Evolutionary conservation across 2,329 filamentous ascomycete species (phyloP), one percentile per base, ranked within the genome.

Genomic region (Fusarium udum): DNA sequence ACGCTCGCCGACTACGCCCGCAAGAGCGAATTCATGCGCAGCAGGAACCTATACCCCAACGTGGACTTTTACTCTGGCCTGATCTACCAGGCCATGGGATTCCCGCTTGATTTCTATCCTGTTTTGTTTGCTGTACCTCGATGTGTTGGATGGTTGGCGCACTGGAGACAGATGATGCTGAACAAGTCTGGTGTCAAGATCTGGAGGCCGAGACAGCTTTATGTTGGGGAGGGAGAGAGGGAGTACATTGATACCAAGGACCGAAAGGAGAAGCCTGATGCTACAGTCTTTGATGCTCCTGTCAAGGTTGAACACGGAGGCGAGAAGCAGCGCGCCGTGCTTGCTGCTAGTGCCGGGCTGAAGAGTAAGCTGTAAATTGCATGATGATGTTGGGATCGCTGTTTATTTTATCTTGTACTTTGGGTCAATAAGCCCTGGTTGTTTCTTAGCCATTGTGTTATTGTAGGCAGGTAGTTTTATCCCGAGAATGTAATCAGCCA

Each of bases 41-140:
- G 82, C 69, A 79, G 84, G 31, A 86, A 85, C 69, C 73, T 87
- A 42, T 87, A 87, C 72, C 85, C 85, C 43, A 87, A 87, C 65
- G 85, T 87, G 8, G 85, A 87, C 77, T 87, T 87, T 75, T 87
- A 87, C 81, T 85, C 84, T 7, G 85, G 85, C 2, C 77, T 87
- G 34, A 87, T 87, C 72, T 87, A 87, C 76, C 86, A 87, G 69
- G 85, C 85, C 36, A 86, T 87, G 83, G 85, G 85, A 16, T 87
- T 87, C 79, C 85, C 85, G 34, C 81, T 87, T 1, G 85, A 87
- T 73, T 87, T 87, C 74, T 87, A 87, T 71, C 85, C 85, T 4
- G 85, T 87, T 1, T 78, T 87, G 9, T 87, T 87, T 64, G 85
- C 85, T 11, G 85, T 87, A 11, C 85, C 85, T 0, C 80, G 85